Conservation (phyloP, 202 grass and related monocot genomes). For the Schoenoplectus tabernaemontani region DNA sequence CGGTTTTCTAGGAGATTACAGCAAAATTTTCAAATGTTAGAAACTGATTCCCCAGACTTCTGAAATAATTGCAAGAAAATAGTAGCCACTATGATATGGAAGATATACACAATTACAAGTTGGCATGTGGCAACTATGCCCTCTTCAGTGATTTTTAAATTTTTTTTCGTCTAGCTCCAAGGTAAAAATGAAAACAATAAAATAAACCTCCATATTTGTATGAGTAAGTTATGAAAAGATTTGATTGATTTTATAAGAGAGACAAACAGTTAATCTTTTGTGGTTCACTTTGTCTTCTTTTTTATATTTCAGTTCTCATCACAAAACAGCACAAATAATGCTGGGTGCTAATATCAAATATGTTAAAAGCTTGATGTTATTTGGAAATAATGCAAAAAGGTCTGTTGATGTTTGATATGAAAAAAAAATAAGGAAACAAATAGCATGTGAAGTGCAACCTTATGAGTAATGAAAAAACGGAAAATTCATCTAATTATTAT, state of each 20-base stretch:
- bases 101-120: not conserved
- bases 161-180: not conserved
- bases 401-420: not conserved
- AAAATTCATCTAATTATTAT: constrained; percentile 18
- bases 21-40: not conserved
- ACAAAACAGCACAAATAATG: not conserved
- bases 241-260: too few relatives aligned
- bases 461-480: not conserved
- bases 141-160: not conserved
- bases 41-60: not conserved
- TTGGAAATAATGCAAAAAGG: not conserved
- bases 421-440: not conserved
- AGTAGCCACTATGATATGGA: not conserved
- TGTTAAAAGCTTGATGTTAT: not conserved
- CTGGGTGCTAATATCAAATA: not conserved
- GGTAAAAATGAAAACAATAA: not conserved
- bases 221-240: too few relatives aligned
- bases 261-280: not conserved
- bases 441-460: not conserved
- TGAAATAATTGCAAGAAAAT: not conserved
- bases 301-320: not conserved
- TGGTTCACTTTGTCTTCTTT: not conserved
- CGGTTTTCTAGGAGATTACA: not conserved
- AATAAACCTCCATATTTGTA: too few relatives aligned
- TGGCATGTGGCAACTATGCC: too few relatives aligned